phyloP scores from a whole-genome alignment of 495 filamentous ascomycete species.

The Penicillium crystallinum region DNA sequence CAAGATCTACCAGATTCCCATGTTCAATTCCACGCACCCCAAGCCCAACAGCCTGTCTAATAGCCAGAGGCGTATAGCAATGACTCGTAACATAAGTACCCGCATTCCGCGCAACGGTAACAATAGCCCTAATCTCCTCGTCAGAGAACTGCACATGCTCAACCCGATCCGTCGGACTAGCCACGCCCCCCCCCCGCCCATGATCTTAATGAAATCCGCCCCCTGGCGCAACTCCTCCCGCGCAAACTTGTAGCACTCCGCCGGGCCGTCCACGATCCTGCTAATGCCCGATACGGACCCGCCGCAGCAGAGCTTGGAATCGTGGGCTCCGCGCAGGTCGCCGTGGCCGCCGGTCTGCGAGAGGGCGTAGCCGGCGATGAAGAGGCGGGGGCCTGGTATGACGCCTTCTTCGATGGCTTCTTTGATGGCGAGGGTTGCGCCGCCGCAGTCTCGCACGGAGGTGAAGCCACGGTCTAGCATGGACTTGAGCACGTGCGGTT shows the following conservation, averaged over 20 bases:
- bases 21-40: constrained; percentile 53
- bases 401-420: constrained; percentile 45
- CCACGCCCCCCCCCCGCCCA: constrained; percentile 50
- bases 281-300: constrained; percentile 25
- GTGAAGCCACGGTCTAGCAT: constrained; percentile 53
- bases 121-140: constrained; percentile 49
- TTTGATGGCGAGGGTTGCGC: constrained; percentile 43
- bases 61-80: constrained; percentile 46
- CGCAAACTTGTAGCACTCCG: constrained; percentile 42
- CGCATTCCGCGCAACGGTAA: constrained; percentile 37
- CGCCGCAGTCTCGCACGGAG: constrained; percentile 47
- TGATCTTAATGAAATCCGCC: constrained; percentile 55
- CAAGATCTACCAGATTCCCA: constrained; percentile 47
- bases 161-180: constrained; percentile 44
- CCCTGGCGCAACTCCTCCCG: constrained; percentile 48
- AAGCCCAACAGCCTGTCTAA: constrained; percentile 48
- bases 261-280: constrained; percentile 44
- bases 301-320: constrained; percentile 37
- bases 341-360: constrained; percentile 53
- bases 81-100: constrained; percentile 52
- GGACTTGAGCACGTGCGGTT: constrained; percentile 19
- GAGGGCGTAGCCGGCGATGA: constrained; percentile 39
- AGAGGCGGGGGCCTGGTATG: constrained; percentile 41
- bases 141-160: constrained; percentile 48
- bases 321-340: constrained; percentile 34